These are phyloP conservation scores for Periconia sp. DNA, from an alignment of 2,329 filamentous ascomycete genomes.

Conservation along the genomic window DNA sequence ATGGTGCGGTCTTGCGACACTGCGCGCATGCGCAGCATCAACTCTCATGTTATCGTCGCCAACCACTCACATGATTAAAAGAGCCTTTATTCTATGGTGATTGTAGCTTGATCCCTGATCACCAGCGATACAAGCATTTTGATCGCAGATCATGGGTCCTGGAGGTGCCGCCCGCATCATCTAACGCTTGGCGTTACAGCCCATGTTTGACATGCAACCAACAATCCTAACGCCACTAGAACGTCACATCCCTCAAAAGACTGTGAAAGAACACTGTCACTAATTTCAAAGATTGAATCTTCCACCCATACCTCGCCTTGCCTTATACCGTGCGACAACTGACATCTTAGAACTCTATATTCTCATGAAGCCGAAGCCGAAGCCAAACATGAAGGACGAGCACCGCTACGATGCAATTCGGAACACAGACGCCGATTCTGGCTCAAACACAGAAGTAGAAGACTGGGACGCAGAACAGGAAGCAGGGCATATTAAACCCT, in stretches of 20 bases:
- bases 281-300: background rate
- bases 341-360: too few species aligned
- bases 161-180: conserved; percentile 10
- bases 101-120: too few species aligned
- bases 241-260: background rate
- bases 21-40: too few species aligned
- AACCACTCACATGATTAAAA: too few species aligned
- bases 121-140: background rate
- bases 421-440: conserved; percentile 24
- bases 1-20: too few species aligned
- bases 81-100: too few species aligned
- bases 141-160: background rate
- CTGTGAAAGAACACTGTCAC: background rate
- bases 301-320: conserved; percentile 3
- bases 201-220: conserved; percentile 18
- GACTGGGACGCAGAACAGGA: conserved; percentile 26
- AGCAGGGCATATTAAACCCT: conserved; percentile 6
- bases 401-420: conserved; percentile 31
- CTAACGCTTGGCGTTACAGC: conserved; percentile 36
- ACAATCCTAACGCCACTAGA: conserved; percentile 11
- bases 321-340: conserved; percentile 20
- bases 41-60: too few species aligned
- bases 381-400: conserved; percentile 23
- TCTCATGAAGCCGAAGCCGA: conserved; percentile 11
- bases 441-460: conserved; percentile 37